phyloP scores from a whole-genome alignment of 352 stramenopile species.

The Pythium brachiatum region DNA sequence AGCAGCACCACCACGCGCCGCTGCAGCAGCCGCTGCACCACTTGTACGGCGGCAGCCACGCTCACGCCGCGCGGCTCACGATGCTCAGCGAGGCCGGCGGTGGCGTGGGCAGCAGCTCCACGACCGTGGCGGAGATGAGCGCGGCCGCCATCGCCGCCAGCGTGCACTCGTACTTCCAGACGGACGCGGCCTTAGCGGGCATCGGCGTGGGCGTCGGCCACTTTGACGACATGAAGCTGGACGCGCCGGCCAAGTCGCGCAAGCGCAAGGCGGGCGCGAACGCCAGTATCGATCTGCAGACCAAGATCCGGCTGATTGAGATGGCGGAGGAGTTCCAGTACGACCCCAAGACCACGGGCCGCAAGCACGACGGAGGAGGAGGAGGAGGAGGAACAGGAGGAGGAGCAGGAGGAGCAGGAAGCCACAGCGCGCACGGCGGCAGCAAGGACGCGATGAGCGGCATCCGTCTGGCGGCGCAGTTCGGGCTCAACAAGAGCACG shows the following conservation, averaged over 20 bases:
- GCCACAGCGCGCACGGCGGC: not conserved
- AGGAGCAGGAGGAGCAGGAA: not conserved
- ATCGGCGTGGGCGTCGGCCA: conserved; percentile 10
- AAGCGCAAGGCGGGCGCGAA: conserved; percentile 64
- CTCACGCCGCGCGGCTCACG: conserved; percentile 10
- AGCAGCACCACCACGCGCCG: not conserved
- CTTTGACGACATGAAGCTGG: conserved; percentile 19
- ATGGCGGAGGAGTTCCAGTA: conserved; percentile 81
- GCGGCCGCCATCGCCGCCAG: conserved; percentile 8
- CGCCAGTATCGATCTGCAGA: conserved; percentile 78
- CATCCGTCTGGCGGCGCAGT: conserved; percentile 69
- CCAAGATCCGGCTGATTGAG: conserved; percentile 83
- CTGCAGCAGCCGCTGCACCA: not conserved
- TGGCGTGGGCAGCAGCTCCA: not conserved
- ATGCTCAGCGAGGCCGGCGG: conserved; percentile 19
- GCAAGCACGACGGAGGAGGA: not conserved
- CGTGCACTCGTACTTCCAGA: conserved; percentile 22
- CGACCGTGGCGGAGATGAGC: not conserved
- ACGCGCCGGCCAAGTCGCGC: conserved; percentile 2
- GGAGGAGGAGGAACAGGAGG: not conserved
- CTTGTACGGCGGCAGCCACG: conserved; percentile 5
- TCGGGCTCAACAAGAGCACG: conserved; percentile 80
- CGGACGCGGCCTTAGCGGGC: conserved; percentile 5
- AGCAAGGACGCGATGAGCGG: conserved; percentile 58
- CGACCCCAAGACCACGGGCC: conserved; percentile 48